Evolutionary conservation across 2,329 filamentous ascomycete species (phyloP).

Genomic region (Sclerotiophoma versabilis): DNA sequence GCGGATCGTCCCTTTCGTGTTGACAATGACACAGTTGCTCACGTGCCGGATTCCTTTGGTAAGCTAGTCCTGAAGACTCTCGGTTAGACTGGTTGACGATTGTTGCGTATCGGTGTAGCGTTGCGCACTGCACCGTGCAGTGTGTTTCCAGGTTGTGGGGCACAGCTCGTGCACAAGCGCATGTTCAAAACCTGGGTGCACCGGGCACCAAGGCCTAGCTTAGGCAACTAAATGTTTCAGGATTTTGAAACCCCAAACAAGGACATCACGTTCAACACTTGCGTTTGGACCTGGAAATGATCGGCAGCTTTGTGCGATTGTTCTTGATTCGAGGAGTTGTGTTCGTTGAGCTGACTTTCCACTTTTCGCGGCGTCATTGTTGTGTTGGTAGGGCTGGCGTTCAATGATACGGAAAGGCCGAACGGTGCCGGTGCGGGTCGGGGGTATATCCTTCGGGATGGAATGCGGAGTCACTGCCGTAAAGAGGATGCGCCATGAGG

Average conservation of each 20-base stretch:
- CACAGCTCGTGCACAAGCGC: slow-evolving; percentile 5
- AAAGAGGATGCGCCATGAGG: not conserved
- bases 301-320: not conserved
- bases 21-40: not conserved
- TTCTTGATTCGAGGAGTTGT: not conserved
- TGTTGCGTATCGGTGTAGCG: not conserved
- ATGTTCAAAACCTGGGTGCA: slow-evolving; percentile 3
- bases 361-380: not conserved
- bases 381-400: slow-evolving; percentile 8
- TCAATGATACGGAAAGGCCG: slow-evolving; percentile 7
- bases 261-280: not conserved
- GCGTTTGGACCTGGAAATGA: not conserved
- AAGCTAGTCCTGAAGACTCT: slow-evolving; percentile 1
- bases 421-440: slow-evolving; percentile 6
- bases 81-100: not conserved
- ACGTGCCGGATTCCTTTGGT: slow-evolving; percentile 1
- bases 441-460: not conserved
- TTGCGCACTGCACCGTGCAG: slow-evolving; percentile 6
- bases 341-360: not conserved
- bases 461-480: not conserved
- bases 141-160: slow-evolving; percentile 6
- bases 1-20: slow-evolving; percentile 2
- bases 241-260: not conserved
- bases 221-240: slow-evolving; percentile 2
- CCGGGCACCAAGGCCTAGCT: slow-evolving; percentile 2